phyloP scores from a whole-genome alignment of 2,329 filamentous ascomycete genomes.

The Cladophialophora immunda region DNA sequence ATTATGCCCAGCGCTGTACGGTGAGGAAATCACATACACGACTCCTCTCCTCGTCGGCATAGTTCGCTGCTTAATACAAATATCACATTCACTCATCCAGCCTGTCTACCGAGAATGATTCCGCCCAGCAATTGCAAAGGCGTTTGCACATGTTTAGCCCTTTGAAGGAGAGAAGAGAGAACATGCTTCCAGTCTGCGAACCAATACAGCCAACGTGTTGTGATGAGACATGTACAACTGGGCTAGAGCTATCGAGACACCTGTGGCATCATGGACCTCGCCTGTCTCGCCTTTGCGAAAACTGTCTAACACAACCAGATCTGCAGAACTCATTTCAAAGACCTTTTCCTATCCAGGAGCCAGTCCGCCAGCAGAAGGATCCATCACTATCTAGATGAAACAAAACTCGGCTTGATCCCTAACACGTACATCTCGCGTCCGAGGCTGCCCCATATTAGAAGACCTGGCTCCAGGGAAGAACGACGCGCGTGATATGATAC shows the following conservation, averaged over 20 bases:
- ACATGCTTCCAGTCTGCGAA: too few relatives aligned
- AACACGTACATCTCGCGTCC: background rate
- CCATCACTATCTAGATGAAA: background rate
- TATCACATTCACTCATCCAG: background rate
- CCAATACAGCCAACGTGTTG: too few relatives aligned
- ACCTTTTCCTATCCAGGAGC: background rate
- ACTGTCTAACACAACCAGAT: background rate
- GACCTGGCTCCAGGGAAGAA: background rate
- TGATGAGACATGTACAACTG: background rate
- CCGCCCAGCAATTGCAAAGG: too few relatives aligned
- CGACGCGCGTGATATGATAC: constrained; percentile 1
- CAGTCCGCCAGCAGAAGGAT: background rate
- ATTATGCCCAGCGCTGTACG: background rate
- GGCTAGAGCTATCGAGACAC: background rate
- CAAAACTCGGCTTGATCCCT: background rate
- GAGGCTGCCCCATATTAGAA: background rate
- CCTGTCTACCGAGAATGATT: background rate
- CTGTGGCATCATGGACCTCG: background rate
- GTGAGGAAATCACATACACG: background rate
- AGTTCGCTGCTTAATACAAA: background rate
- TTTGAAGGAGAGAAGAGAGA: too few relatives aligned
- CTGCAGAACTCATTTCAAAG: background rate
- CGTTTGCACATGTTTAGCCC: too few relatives aligned
- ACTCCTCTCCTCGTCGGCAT: background rate
- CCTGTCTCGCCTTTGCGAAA: background rate